Conservation (phyloP, 2,329 filamentous ascomycete genomes). For the Pyricularia grisea region DNA sequence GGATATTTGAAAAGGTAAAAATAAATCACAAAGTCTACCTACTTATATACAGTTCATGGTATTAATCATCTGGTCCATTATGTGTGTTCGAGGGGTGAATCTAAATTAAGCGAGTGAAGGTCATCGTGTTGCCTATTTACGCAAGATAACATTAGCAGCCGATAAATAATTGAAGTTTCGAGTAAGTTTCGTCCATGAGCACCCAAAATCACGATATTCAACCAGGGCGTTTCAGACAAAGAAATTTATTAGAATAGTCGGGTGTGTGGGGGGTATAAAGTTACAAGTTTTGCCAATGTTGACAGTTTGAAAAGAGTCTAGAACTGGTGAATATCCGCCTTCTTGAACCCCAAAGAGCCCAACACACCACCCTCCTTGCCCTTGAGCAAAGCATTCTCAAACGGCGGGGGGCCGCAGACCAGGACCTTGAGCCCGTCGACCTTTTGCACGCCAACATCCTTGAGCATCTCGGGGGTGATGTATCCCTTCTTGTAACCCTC, state of each 20-base stretch:
- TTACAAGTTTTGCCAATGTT: background rate
- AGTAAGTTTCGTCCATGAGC: background rate
- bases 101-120: no score
- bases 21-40: no score
- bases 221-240: background rate
- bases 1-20: no score
- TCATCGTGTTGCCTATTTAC: no score
- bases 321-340: conserved; percentile 50
- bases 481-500: conserved; percentile 41
- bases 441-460: conserved; percentile 31
- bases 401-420: conserved; percentile 58
- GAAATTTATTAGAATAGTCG: background rate
- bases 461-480: conserved; percentile 46
- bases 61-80: no score
- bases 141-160: no score
- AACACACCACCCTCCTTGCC: conserved; percentile 36
- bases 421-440: conserved; percentile 46
- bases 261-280: background rate
- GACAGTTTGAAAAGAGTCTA: conserved; percentile 7
- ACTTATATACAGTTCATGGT: no score
- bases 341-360: conserved; percentile 45
- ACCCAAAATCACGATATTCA: background rate
- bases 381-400: conserved; percentile 46
- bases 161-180: background rate
- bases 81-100: no score